Percentiles rank a stretch among this genome's conserved stretches.
Conservation (phyloP, 2,329 filamentous ascomycete genomes). For the Simplicillium aogashimaense region DNA sequence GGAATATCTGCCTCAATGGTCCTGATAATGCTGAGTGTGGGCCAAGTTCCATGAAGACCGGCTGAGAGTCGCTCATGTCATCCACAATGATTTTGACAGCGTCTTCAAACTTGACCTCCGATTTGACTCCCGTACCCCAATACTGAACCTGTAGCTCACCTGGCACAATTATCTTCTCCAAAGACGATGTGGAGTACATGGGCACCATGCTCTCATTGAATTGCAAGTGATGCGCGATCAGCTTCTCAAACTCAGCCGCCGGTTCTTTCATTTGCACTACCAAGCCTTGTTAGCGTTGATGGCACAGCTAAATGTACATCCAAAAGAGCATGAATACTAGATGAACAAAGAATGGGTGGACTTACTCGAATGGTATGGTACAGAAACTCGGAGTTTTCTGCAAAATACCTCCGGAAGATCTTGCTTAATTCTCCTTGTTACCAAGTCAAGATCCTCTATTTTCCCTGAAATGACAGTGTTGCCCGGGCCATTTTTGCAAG, state of each 20-base stretch:
- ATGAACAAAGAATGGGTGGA: too few species aligned
- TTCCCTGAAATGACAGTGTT: constrained; percentile 27
- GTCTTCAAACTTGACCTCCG: background rate
- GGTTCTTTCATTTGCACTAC: background rate
- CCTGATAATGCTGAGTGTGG: constrained; percentile 14
- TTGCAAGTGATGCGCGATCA: background rate
- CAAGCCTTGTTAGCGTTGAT: background rate
- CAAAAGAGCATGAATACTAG: too few species aligned
- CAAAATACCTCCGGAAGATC: background rate
- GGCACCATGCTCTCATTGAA: background rate
- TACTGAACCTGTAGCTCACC: background rate
- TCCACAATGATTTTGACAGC: background rate
- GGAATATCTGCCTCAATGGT: constrained; percentile 13
- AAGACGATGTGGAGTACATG: constrained; percentile 1
- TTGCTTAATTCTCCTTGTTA: background rate
- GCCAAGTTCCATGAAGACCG: constrained; percentile 13
- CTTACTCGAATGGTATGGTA: constrained; percentile 1
- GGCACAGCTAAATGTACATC: background rate
- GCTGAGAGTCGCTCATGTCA: background rate
- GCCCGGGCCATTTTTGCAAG: constrained; percentile 25
- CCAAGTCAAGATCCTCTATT: constrained; percentile 9
- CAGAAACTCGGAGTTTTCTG: background rate
- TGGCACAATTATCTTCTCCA: background rate
- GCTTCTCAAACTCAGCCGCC: background rate
- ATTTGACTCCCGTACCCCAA: background rate